These are phyloP conservation scores for Phylloporus sp. DNA, from an alignment of 768 basidiomycete genomes.

Conservation along the genomic window DNA sequence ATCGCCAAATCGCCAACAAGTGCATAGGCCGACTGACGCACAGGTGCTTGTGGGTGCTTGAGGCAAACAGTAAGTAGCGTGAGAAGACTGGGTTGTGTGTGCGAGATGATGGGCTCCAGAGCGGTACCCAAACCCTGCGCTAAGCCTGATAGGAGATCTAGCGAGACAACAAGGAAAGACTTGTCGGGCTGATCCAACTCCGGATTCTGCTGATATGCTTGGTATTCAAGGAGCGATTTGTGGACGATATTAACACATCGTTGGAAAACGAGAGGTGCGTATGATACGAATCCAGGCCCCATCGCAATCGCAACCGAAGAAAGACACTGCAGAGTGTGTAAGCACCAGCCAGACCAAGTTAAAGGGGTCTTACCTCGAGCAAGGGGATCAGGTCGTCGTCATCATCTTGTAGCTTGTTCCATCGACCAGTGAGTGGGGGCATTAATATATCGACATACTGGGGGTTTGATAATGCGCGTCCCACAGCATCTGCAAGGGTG, in stretches of 20 bases:
- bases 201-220: slow-evolving; percentile 81
- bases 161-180: slow-evolving; percentile 94
- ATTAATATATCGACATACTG: slow-evolving; percentile 91
- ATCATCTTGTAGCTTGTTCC: slow-evolving; percentile 86
- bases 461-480: slow-evolving; percentile 78
- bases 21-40: slow-evolving; percentile 96
- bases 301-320: slow-evolving; percentile 97
- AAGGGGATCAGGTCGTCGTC: slow-evolving; percentile 92
- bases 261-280: slow-evolving; percentile 88
- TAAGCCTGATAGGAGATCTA: slow-evolving; percentile 94
- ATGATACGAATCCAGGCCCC: slow-evolving; percentile 81
- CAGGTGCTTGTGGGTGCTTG: slow-evolving; percentile 93
- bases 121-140: slow-evolving; percentile 87
- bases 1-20: slow-evolving; percentile 97
- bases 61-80: slow-evolving; percentile 81
- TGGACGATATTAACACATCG: slow-evolving; percentile 87
- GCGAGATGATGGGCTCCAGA: slow-evolving; percentile 67
- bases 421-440: slow-evolving; percentile 87
- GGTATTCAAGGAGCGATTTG: slow-evolving; percentile 75
- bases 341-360: neutral
- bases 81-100: slow-evolving; percentile 72
- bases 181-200: slow-evolving; percentile 94
- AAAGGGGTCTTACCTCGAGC: slow-evolving; percentile 65
- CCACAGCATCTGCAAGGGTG: slow-evolving; percentile 95
- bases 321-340: slow-evolving; percentile 62